A percentile compares a stretch with the other conserved stretches of the same genome.
These are phyloP conservation scores for Umbelopsis isabellina DNA, from an alignment of 192 early-diverging fungal genomes.

Conservation along the genomic window DNA sequence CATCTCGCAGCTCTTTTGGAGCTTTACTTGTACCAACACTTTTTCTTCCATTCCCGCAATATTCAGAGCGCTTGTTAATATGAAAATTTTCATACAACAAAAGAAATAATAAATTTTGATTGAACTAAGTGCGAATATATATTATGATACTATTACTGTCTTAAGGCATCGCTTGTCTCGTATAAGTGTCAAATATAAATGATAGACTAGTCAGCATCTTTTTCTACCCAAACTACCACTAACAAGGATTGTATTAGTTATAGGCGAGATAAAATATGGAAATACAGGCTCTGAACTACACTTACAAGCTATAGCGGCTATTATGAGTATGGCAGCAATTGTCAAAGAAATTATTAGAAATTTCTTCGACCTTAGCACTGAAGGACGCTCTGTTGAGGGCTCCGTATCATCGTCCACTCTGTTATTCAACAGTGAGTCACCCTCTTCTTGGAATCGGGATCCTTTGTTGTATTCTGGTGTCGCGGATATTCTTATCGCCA, in stretches of 20 bases:
- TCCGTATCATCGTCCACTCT: too few species aligned
- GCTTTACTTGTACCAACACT: constrained; percentile 16
- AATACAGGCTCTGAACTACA: not conserved
- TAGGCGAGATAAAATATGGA: not conserved
- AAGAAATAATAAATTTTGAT: not conserved
- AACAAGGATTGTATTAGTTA: not conserved
- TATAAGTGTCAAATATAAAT: not conserved
- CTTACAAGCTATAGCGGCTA: constrained; percentile 5
- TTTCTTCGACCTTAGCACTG: not conserved
- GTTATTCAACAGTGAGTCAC: not conserved
- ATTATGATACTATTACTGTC: too few species aligned
- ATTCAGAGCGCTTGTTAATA: not conserved
- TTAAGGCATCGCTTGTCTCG: too few species aligned
- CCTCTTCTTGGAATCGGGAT: not conserved
- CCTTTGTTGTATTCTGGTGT: not conserved
- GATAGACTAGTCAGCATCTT: not conserved
- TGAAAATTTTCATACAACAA: not conserved
- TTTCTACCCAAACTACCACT: constrained; percentile 5
- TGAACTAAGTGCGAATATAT: not conserved
- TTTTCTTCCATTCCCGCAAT: not conserved
- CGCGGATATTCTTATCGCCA: not conserved
- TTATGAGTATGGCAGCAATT: not conserved
- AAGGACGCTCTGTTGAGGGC: too few species aligned
- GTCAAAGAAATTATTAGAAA: not conserved
- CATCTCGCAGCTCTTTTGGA: constrained; percentile 8